Conservation (phyloP, 2,329 filamentous ascomycete genomes). For the Emergomyces africanus region DNA sequence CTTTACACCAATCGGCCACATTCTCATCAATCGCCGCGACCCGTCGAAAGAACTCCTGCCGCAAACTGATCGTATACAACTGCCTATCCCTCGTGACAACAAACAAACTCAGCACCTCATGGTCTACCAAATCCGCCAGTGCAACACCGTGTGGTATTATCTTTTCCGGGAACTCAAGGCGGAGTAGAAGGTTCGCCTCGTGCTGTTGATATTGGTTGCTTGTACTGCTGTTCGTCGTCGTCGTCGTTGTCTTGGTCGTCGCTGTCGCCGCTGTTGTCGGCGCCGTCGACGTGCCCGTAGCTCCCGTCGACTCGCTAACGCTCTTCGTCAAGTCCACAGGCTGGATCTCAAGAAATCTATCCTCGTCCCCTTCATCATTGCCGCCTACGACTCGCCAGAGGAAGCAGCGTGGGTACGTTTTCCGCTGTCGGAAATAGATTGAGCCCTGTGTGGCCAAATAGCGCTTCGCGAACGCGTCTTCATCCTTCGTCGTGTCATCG, state of each 20-base stretch:
- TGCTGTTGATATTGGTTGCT: slow-evolving; percentile 18
- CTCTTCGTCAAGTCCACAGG: slow-evolving; percentile 67
- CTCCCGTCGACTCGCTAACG: slow-evolving; percentile 25
- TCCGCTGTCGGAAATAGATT: slow-evolving; percentile 69
- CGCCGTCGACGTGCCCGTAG: neutral
- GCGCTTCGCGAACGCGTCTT: slow-evolving; percentile 53
- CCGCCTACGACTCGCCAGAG: slow-evolving; percentile 83
- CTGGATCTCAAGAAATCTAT: slow-evolving; percentile 65
- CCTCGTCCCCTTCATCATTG: slow-evolving; percentile 23
- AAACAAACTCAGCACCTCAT: slow-evolving; percentile 66
- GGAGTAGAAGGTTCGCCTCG: slow-evolving; percentile 63
- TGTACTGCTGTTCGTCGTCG: neutral
- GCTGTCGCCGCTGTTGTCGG: neutral
- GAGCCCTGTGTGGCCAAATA: slow-evolving; percentile 67
- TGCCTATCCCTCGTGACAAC: slow-evolving; percentile 67
- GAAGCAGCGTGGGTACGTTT: slow-evolving; percentile 68
- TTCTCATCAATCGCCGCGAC: slow-evolving; percentile 57
- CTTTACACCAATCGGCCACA: slow-evolving; percentile 63
- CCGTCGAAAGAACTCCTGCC: slow-evolving; percentile 68
- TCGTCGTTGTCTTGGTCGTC: too few relatives aligned
- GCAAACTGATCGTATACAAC: slow-evolving; percentile 71
- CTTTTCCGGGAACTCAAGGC: slow-evolving; percentile 60
- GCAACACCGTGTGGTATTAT: slow-evolving; percentile 69
- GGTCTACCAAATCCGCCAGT: slow-evolving; percentile 65
- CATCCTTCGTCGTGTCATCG: slow-evolving; percentile 44